Evolutionary conservation across 2,329 filamentous ascomycete species (phyloP), one percentile per base, ranked within the genome.

Genomic region (Diaporthe ilicicola): DNA sequence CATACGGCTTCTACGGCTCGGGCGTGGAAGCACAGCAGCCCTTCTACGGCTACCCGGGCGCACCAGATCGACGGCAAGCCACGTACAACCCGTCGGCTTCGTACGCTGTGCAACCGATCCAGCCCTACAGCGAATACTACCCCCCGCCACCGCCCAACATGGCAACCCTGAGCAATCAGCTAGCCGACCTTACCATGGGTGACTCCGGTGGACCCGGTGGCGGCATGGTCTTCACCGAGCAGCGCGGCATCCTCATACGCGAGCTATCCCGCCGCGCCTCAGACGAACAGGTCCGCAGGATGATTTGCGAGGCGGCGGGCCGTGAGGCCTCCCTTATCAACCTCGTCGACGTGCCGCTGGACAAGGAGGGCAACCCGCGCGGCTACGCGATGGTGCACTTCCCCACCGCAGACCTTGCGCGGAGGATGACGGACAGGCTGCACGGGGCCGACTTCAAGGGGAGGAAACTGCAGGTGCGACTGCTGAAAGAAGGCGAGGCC

Each of bases 401-500:
- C 55, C 66, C 48, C 55, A 73, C 44, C 27, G 67, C 70, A 5
- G 70, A 70, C 12, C 39, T 70, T 4, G 72, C 72, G 17, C 62
- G 53, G 48, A 62, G 67, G 22, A 68, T 73, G 72, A 55, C 53
- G 34, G 27, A 13, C 34, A 54, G 42, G 39, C 66, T 73, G 17
- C n/a, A 73, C 37, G 70, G 70, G 32, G 44, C 32, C 44, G 70
- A 72, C 32, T 73, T 73, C 67, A 72, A 67, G 53, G 72, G 70
- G 13, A 53, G 42, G 29, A 72, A 54, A 48, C 62, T 73, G 48
- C 67, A 70, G 67, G 72, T 67, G 39, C 66, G 67, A 19, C 32
- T 73, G 54, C 59, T 73, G 46, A 73, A 73, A 62, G 72, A 73
- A 24, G 72, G 70, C 37, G 70, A 73, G 61, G 46, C 67, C 4